phyloP scores from a whole-genome alignment of 768 basidiomycete species.

The Amanita pallidorosea region DNA sequence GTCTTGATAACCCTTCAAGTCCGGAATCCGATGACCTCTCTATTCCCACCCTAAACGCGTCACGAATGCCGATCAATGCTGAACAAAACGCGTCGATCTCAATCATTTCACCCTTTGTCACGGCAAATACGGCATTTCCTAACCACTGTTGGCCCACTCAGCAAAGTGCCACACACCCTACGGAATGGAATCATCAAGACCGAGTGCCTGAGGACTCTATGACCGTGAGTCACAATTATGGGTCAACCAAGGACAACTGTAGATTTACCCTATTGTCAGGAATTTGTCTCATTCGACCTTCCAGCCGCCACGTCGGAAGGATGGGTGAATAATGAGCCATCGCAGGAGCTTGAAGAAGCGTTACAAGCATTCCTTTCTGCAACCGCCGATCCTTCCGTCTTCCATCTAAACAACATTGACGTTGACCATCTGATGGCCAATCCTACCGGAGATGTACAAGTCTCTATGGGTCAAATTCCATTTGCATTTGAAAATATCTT shows the following conservation, averaged over 20 bases:
- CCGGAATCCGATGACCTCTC: background rate
- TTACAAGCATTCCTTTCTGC: conserved; percentile 19
- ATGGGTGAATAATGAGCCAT: conserved; percentile 5
- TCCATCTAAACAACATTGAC: conserved; percentile 23
- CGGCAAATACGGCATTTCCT: background rate
- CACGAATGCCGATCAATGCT: conserved; percentile 5
- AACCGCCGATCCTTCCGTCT: conserved; percentile 23
- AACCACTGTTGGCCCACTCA: background rate
- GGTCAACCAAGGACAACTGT: background rate
- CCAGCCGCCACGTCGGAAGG: conserved; percentile 5
- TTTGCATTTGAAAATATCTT: conserved; percentile 4
- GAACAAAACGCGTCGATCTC: conserved; percentile 4
- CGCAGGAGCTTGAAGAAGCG: conserved; percentile 12
- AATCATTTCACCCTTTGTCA: conserved; percentile 1
- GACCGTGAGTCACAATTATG: background rate
- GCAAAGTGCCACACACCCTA: background rate
- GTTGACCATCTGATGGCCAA: conserved; percentile 17
- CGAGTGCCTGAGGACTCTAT: background rate
- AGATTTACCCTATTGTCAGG: conserved; percentile 5
- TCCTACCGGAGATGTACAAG: conserved; percentile 27
- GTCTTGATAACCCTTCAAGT: conserved; percentile 1
- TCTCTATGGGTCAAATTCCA: conserved; percentile 19
- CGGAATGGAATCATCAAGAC: conserved; percentile 2
- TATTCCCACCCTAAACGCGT: conserved; percentile 5
- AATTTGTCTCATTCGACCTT: conserved; percentile 14